phyloP scores from a whole-genome alignment of 208 protist genomes.

The Leishmania turanica region DNA sequence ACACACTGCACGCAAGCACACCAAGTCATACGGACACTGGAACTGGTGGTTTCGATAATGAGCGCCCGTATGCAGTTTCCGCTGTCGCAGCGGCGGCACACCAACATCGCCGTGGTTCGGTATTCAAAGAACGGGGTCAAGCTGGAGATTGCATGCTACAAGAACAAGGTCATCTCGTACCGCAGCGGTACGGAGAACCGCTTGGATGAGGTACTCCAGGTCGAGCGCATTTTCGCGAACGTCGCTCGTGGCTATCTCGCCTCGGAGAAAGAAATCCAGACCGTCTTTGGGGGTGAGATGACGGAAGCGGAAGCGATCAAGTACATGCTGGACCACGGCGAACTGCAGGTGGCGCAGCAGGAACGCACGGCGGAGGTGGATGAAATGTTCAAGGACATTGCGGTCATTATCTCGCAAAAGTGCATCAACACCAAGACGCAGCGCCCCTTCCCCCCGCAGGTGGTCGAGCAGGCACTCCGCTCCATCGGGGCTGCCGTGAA shows the following conservation, averaged over 20 bases:
- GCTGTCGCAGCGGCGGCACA: conserved; percentile 90
- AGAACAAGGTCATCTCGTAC: conserved; percentile 93
- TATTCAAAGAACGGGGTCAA: conserved; percentile 82
- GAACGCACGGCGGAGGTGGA: conserved; percentile 95
- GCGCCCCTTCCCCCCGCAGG: conserved; percentile 78
- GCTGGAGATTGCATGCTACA: conserved; percentile 92
- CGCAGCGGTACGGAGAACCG: conserved; percentile 81
- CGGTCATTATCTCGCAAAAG: conserved; percentile 96
- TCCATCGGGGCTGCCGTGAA: conserved; percentile 94
- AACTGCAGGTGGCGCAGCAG: conserved; percentile 97
- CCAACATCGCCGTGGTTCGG: conserved; percentile 88
- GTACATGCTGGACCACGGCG: conserved; percentile 96
- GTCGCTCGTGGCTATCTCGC: conserved; percentile 81
- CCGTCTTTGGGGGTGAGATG: conserved; percentile 62
- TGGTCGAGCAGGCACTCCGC: conserved; percentile 96
- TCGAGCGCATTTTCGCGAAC: conserved; percentile 91
- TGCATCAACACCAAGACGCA: conserved; percentile 95
- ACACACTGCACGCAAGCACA: conserved; percentile 1
- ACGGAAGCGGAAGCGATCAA: conserved; percentile 78
- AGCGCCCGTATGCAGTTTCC: conserved; percentile 87
- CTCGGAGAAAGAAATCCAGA: conserved; percentile 79
- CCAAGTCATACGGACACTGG: neutral
- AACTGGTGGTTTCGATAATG: conserved; percentile 34
- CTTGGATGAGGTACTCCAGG: conserved; percentile 92
- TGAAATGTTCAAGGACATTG: conserved; percentile 96